Evolutionary conservation across 2,329 filamentous ascomycete species (phyloP).

Genomic region (Ceratocystiopsis brevicomis): DNA sequence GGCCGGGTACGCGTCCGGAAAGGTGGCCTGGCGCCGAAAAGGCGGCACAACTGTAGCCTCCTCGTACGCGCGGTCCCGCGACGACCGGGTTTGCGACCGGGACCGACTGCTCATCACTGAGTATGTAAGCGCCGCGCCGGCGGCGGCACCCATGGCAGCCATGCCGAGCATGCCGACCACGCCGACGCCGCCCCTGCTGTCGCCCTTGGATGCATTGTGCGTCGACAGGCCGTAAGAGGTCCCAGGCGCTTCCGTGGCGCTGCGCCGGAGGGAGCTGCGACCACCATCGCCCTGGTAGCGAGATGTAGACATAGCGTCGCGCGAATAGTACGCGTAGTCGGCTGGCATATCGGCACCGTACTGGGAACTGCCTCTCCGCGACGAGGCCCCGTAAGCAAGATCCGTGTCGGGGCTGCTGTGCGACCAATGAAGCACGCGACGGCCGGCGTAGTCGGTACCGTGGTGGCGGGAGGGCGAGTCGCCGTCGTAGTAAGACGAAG

Average conservation of each 20-base stretch:
- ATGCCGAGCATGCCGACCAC: slow-evolving; percentile 42
- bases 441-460: slow-evolving; percentile 20
- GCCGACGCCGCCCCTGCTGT: slow-evolving; percentile 24
- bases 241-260: slow-evolving; percentile 5
- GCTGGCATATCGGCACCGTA: slow-evolving; percentile 1
- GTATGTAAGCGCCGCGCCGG: slow-evolving; percentile 57
- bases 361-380: slow-evolving; percentile 1
- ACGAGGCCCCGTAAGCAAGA: slow-evolving; percentile 1
- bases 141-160: slow-evolving; percentile 41
- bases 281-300: slow-evolving; percentile 3
- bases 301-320: slow-evolving; percentile 3
- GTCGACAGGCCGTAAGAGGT: slow-evolving; percentile 7
- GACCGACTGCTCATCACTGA: slow-evolving; percentile 39
- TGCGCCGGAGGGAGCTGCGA: slow-evolving; percentile 4
- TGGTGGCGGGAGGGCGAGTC: slow-evolving; percentile 14
- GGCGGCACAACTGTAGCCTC: slow-evolving; percentile 18
- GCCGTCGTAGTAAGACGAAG: slow-evolving; percentile 17
- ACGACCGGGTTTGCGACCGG: slow-evolving; percentile 15
- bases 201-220: neutral
- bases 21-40: slow-evolving; percentile 27
- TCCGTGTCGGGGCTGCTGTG: neutral
- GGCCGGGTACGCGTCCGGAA: slow-evolving; percentile 15
- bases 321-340: slow-evolving; percentile 1
- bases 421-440: slow-evolving; percentile 8
- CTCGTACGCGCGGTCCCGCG: slow-evolving; percentile 19